phyloP scores from a whole-genome alignment of 2,329 filamentous ascomycete species.

The Tolypocladium album region DNA sequence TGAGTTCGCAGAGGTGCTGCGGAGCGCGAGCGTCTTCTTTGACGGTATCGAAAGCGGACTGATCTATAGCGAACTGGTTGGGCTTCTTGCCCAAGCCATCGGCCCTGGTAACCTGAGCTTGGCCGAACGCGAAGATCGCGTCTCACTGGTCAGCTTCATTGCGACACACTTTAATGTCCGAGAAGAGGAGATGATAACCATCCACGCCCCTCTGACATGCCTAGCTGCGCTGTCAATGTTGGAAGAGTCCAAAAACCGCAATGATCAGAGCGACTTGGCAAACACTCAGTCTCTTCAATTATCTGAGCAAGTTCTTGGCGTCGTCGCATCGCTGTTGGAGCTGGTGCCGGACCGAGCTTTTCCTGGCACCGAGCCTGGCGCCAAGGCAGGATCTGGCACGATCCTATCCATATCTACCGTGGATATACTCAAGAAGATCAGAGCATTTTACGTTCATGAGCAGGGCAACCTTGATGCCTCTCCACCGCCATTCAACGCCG shows the following conservation, averaged over 20 bases:
- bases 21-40: conserved; percentile 92
- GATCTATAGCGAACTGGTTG: conserved; percentile 76
- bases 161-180: conserved; percentile 81
- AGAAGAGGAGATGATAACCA: conserved; percentile 89
- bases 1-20: conserved; percentile 76
- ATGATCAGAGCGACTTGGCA: conserved; percentile 20
- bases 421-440: conserved; percentile 51
- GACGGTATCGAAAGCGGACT: conserved; percentile 91
- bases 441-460: conserved; percentile 57
- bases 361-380: conserved; percentile 9
- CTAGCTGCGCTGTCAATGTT: conserved; percentile 52
- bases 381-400: conserved; percentile 2
- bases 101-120: conserved; percentile 30
- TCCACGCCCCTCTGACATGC: conserved; percentile 67
- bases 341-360: conserved; percentile 57
- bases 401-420: conserved; percentile 13
- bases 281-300: conserved; percentile 18
- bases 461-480: conserved; percentile 58
- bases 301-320: conserved; percentile 26
- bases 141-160: conserved; percentile 72
- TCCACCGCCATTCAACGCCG: conserved; percentile 45
- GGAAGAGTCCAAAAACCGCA: conserved; percentile 35
- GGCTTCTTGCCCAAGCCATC: conserved; percentile 53
- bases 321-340: conserved; percentile 48
- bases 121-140: conserved; percentile 46